Evolutionary conservation across 169 alveolate species (phyloP), one percentile per base, ranked within the genome.

Genomic region (Toxoplasma gondii): DNA sequence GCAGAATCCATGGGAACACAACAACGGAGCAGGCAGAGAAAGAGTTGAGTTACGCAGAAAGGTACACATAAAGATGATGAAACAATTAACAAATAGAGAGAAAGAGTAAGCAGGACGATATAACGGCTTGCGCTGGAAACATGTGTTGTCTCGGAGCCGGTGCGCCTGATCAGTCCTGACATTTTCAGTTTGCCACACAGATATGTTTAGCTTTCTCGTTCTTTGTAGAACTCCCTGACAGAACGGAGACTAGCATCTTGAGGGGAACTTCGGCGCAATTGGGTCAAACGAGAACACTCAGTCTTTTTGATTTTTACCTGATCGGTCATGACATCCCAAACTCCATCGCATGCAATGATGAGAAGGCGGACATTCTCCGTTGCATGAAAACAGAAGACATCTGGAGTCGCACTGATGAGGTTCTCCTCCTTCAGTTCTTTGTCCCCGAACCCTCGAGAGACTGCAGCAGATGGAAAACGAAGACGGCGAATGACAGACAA

Each of bases 261-360:
- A n/a, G 58, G 12, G 58, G 22, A 49, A 49, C 22, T 4, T 7
- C 22, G 58, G 54, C 12, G 58, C 10, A 17, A n/a, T 17, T 39
- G 1, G 54, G 34, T 5, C 10, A 27, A 80, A 45, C 49, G 44
- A 38, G n/a, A n/a, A 80, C 17, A 9, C 49, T 9, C 49, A n/a
- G n/a, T 4, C 58, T 49, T 49, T 4, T 49, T 49, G 58, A n/a
- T n/a, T n/a, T 83, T 91, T 45, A 44, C 98, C 96, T 99, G 99
- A 92, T 98, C 98, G 69, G 98, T 98, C 80, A 98, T 96, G 91
- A 99, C 98, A 96, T 99, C 99, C 99, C 99, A 99, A 34, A 99
- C 98, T 12, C 99, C 99, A 96, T 99, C 99, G 96, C 99, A 99
- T 34, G 99, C 99, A 92, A 99, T 96, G 78, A 99, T 96, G 82